Conservation (phyloP, 192 early-diverging fungal genomes). For the Pilobolus umbonatus region DNA sequence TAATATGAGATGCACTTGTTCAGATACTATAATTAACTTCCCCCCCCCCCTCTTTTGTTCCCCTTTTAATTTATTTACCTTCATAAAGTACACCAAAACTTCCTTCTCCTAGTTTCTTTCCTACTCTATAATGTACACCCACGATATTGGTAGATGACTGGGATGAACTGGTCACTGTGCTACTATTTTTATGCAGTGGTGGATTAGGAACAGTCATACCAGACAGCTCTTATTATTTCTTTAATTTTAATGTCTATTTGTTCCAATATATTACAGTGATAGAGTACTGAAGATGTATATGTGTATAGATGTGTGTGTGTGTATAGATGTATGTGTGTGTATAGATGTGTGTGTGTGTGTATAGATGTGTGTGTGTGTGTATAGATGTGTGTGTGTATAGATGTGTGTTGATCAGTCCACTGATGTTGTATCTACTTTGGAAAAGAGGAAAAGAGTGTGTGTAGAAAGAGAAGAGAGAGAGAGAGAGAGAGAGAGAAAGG, state of each 20-base stretch:
- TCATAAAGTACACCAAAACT: constrained; percentile 98
- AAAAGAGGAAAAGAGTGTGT: background rate
- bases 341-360: too few species aligned
- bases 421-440: background rate
- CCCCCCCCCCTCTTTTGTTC: background rate
- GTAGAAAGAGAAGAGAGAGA: constrained; percentile 4
- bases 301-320: too few species aligned
- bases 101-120: constrained; percentile 95
- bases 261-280: background rate
- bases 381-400: too few species aligned
- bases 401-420: background rate
- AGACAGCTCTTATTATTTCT: background rate
- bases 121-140: constrained; percentile 94
- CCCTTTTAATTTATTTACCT: constrained; percentile 50
- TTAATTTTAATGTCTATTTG: background rate
- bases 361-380: too few species aligned
- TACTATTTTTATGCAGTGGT: constrained; percentile 3
- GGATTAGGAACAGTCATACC: constrained; percentile 14
- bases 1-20: background rate
- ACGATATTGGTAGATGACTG: constrained; percentile 73
- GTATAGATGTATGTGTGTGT: too few species aligned
- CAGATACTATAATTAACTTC: background rate
- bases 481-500: constrained; percentile 6
- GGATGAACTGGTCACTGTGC: background rate
- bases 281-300: background rate